Base-by-base conservation (phyloP, 768 basidiomycete genomes). In the Tulasnella sp. region DNA sequence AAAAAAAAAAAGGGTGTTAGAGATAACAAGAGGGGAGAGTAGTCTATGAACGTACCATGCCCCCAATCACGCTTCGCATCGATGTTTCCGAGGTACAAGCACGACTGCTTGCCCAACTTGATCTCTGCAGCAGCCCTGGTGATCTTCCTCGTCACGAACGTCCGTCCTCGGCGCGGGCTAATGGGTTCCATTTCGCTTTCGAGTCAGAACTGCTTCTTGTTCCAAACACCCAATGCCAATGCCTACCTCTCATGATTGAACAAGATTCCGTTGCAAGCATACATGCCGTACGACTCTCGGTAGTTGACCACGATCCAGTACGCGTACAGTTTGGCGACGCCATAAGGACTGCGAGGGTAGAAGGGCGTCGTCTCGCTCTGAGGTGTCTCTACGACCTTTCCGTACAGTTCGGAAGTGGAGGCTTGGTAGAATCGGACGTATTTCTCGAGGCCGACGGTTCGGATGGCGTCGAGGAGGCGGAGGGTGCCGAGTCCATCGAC, bases 11-110 rank as follows among this genome's bases (percentile, higher is more conserved):
- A 34, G 31, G 1, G 12, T 30, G 15, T 31, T 12, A 17, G 45
- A n/a, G 5, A 21, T 19, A 42, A 55, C 34, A 15, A 27, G 15
- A 24, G 17, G 19, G 41, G 12, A 21, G 15, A 38, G 51, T 30
- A 21, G 54, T 12, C 1, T 9, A 27, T 12, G 34, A 17, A 72
- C 80, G 53, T 60, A 89, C 87, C 92, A 72, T 98, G 93, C 66
- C 93, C 93, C 93, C 93, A 98, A 71, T 98, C 93, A 72, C 93
- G 89, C 71, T 85, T 81, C 8, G 94, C 87, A 70, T 96, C 92
- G 61, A 97, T 66, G 72, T 98, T 98, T 54, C 93, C 93, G 38
- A 98, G 80, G 73, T 92, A 97, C 65, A 98, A 72, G 68, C 91
- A 92, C 58, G 80, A 73, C 70, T 92, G 89, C 75, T 94, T 93